Conservation (phyloP, 2,329 filamentous ascomycete genomes). For the Amphichorda felina region DNA sequence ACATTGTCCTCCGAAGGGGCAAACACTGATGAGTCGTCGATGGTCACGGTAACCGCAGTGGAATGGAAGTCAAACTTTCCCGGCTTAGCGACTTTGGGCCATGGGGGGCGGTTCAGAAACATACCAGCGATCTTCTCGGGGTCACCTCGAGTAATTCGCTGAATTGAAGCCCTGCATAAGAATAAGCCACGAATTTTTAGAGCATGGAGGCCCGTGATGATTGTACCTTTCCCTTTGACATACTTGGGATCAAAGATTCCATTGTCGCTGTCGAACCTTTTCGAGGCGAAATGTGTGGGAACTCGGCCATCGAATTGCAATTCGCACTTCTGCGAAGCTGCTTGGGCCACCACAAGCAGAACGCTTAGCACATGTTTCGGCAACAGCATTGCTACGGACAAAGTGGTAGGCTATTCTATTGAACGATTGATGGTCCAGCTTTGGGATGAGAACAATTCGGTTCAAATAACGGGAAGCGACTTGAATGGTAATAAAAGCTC, state of each 20-base stretch:
- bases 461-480: no score
- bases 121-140: constrained; percentile 21
- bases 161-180: constrained; percentile 29
- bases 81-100: no score
- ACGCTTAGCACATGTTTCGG: no score
- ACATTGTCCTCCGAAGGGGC: constrained; percentile 30
- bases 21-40: constrained; percentile 49
- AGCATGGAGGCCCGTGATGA: background rate
- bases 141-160: constrained; percentile 34
- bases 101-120: constrained; percentile 5
- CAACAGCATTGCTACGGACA: no score
- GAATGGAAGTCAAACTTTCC: constrained; percentile 29
- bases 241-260: constrained; percentile 37
- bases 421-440: no score
- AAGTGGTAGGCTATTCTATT: no score
- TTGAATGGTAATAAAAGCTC: no score
- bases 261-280: constrained; percentile 27
- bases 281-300: constrained; percentile 20
- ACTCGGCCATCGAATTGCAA: constrained; percentile 31
- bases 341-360: no score
- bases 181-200: no score
- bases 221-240: constrained; percentile 34
- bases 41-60: constrained; percentile 39
- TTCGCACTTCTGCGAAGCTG: no score
- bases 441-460: no score